Conservation (phyloP, 2,329 filamentous ascomycete genomes). For the Fusarium sp. region DNA sequence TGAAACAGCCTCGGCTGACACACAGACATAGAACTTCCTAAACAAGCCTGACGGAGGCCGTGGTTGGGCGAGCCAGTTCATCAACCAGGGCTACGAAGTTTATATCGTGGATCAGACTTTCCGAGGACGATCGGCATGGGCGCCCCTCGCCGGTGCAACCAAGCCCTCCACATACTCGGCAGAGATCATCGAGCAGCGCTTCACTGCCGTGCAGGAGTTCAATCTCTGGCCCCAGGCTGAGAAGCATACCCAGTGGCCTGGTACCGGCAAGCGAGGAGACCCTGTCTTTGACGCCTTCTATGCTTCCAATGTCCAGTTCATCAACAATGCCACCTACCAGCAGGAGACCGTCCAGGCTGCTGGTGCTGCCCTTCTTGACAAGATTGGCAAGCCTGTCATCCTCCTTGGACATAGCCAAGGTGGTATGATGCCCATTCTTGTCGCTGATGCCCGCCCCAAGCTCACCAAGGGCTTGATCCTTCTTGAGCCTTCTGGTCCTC, state of each 20-base stretch:
- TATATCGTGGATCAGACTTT: conserved; percentile 38
- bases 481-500: conserved; percentile 59
- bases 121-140: conserved; percentile 37
- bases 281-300: conserved; percentile 36
- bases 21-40: conserved; percentile 29
- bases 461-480: conserved; percentile 54
- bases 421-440: conserved; percentile 48
- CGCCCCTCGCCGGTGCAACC: conserved; percentile 17
- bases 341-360: conserved; percentile 30
- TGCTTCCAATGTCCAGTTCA: conserved; percentile 37
- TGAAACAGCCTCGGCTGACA: background rate
- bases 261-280: conserved; percentile 32
- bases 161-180: conserved; percentile 30
- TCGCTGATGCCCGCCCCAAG: conserved; percentile 46
- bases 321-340: conserved; percentile 35
- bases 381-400: conserved; percentile 52
- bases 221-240: conserved; percentile 33
- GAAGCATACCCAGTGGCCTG: conserved; percentile 37
- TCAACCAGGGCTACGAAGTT: conserved; percentile 36
- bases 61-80: conserved; percentile 36
- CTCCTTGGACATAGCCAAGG: conserved; percentile 59
- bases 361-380: conserved; percentile 55
- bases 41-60: conserved; percentile 38
- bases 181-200: conserved; percentile 32
- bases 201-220: conserved; percentile 28